Evolutionary conservation across 352 stramenopile species (phyloP), one percentile per base, ranked within the genome.

Genomic region (Globisporangium nunn): DNA sequence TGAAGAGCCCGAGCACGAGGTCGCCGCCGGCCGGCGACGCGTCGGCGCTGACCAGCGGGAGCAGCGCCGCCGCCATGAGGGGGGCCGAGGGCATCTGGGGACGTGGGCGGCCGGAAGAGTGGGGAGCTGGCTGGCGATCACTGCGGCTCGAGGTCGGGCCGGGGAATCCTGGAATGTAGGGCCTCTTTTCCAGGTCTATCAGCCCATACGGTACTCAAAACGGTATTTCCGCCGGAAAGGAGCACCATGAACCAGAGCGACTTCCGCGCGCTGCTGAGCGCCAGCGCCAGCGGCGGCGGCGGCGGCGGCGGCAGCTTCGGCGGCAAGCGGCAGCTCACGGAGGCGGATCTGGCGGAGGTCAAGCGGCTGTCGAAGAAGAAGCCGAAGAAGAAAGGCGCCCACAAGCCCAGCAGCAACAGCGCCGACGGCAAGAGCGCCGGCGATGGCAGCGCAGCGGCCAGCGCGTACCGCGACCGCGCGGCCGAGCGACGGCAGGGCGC

Each of bases 181-280:
- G 23, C 23, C 23, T 23, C 23, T 23, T 23, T 23, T 23, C 23
- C 23, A 23, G 23, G 23, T 23, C 23, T 23, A 23, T 1, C 23
- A 23, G 23, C 23, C 23, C 23, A 1, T 23, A 23, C 23, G 23
- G 23, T 23, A 23, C 23, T 23, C 23, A 23, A 23, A 23, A 23
- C 23, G 23, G 23, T 23, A 23, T 23, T 23, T 23, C 23, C 23
- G 23, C 23, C 23, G 23, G 23, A 23, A 23, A 23, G 7, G 35
- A 14, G 4, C 31, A n/a, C 47, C 8, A 90, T 90, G 80, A 86
- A 88, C 62, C 81, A 92, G 63, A 76, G 87, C 58, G 81, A 88
- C 71, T 92, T 92, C 57, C 70, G 81, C 48, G 69, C 76, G 54
- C 57, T 92, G 61, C 51, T 92, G 39, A 61, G 67, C 41, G 68